Percentiles rank a stretch among this genome's conserved stretches.
phyloP scores from a whole-genome alignment of 2,329 filamentous ascomycete genomes.

The Berkeleyomyces basicola region DNA sequence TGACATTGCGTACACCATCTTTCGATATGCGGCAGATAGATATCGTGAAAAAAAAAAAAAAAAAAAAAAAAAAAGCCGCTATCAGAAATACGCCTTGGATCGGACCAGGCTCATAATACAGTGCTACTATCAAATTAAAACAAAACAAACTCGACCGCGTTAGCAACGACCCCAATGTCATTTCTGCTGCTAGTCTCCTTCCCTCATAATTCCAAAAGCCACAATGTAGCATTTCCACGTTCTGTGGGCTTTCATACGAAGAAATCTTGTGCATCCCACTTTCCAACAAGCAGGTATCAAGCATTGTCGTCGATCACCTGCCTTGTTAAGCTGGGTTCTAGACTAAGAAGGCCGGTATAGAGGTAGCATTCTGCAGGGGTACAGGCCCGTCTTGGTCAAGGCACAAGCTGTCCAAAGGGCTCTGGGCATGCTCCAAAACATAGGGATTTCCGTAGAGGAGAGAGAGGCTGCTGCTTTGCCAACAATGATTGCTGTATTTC shows the following conservation, averaged over 20 bases:
- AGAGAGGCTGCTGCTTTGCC: too few relatives aligned
- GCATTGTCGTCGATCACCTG: neutral
- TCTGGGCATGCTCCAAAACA: neutral
- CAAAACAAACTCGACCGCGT: neutral
- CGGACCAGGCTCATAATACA: too few relatives aligned
- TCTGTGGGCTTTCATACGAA: neutral
- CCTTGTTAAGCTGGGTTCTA: neutral
- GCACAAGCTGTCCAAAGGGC: neutral
- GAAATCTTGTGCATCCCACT: constrained; percentile 1
- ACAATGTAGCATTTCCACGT: neutral
- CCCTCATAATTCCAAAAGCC: neutral
- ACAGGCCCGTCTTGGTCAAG: neutral
- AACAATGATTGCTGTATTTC: too few relatives aligned
- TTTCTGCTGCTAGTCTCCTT: neutral
- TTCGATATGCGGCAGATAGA: neutral
- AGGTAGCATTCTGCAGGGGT: neutral
- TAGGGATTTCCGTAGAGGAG: neutral
- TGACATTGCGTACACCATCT: too few relatives aligned
- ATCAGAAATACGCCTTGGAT: neutral
- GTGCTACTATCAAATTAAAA: neutral
- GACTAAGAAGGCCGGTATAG: neutral
- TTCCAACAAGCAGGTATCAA: neutral
- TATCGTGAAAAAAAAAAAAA: neutral
- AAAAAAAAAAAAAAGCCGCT: neutral
- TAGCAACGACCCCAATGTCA: neutral